A percentile compares a stretch with the other conserved stretches of the same genome.
phyloP scores from a whole-genome alignment of 495 filamentous ascomycete species.

The Lophiostoma macrostomum region DNA sequence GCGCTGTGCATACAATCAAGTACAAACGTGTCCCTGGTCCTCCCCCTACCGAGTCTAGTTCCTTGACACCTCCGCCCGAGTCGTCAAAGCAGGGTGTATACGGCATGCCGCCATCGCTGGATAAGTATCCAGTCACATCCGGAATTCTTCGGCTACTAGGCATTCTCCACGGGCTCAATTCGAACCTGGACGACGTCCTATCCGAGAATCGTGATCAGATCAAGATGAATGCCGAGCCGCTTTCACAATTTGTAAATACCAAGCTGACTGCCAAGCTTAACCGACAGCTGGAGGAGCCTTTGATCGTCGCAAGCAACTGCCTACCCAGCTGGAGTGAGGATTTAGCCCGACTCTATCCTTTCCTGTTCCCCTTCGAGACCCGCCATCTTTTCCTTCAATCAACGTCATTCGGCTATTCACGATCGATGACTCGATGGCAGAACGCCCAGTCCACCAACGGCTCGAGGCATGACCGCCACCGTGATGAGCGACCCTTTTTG shows the following conservation, averaged over 20 bases:
- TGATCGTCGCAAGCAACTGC: constrained; percentile 97
- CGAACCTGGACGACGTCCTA: constrained; percentile 93
- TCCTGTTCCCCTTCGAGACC: constrained; percentile 99
- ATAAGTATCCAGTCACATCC: constrained; percentile 76
- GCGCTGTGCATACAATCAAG: constrained; percentile 82
- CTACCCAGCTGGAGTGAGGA: constrained; percentile 97
- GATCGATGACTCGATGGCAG: constrained; percentile 97
- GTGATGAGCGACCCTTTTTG: constrained; percentile 89
- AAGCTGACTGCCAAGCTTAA: constrained; percentile 99
- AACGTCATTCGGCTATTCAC: constrained; percentile 95
- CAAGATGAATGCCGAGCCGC: constrained; percentile 73
- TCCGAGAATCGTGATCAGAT: constrained; percentile 74
- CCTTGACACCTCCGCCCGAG: constrained; percentile 56
- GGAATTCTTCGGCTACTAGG: constrained; percentile 86
- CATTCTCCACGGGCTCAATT: constrained; percentile 89
- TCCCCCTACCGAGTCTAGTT: constrained; percentile 73
- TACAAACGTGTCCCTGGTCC: constrained; percentile 85
- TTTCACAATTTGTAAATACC: constrained; percentile 97
- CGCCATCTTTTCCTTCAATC: constrained; percentile 96
- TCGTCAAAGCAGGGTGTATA: constrained; percentile 47
- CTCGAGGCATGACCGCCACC: constrained; percentile 70
- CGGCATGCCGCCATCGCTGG: constrained; percentile 75
- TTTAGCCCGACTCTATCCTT: constrained; percentile 90
- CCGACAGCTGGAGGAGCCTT: constrained; percentile 92
- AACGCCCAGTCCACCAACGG: constrained; percentile 81